These are phyloP conservation scores for Epichloe gansuensis DNA, from an alignment of 2,329 filamentous ascomycete genomes.

Conservation along the genomic window DNA sequence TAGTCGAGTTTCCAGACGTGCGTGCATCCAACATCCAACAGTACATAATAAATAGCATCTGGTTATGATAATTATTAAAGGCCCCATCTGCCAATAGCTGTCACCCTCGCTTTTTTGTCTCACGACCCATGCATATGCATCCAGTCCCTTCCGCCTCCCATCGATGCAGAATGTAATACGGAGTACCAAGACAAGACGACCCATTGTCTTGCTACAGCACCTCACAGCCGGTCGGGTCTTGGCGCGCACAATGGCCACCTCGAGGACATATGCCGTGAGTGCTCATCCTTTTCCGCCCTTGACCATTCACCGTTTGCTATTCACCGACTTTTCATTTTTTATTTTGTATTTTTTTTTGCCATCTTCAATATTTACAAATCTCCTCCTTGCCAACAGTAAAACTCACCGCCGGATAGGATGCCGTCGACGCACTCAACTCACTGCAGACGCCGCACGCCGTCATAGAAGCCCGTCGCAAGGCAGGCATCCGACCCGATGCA, in stretches of 20 bases:
- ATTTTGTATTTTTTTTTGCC: too few relatives aligned
- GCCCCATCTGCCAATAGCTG: too few relatives aligned
- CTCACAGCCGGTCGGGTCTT: conserved; percentile 8
- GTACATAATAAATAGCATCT: too few relatives aligned
- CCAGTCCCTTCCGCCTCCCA: neutral
- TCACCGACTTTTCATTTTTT: neutral
- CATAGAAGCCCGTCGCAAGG: conserved; percentile 65
- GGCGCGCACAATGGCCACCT: conserved; percentile 17
- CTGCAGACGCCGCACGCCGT: conserved; percentile 80
- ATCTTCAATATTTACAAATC: neutral
- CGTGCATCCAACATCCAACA: too few relatives aligned
- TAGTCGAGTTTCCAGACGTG: too few relatives aligned
- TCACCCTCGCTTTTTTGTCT: neutral
- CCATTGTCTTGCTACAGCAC: conserved; percentile 12
- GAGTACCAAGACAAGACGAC: conserved; percentile 16
- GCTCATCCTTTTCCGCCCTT: too few relatives aligned
- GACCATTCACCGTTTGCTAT: neutral
- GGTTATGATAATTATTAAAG: too few relatives aligned
- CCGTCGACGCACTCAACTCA: conserved; percentile 73
- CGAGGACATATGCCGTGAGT: conserved; percentile 24
- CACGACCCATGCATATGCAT: conserved; percentile 14
- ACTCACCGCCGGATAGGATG: conserved; percentile 45
- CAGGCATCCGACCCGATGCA: conserved; percentile 57
- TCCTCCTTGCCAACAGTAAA: neutral
- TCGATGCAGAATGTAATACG: too few relatives aligned